These are phyloP conservation scores for Vitis hybrid DNA, from an alignment of 177 flowering plant genomes.

Conservation along the genomic window DNA sequence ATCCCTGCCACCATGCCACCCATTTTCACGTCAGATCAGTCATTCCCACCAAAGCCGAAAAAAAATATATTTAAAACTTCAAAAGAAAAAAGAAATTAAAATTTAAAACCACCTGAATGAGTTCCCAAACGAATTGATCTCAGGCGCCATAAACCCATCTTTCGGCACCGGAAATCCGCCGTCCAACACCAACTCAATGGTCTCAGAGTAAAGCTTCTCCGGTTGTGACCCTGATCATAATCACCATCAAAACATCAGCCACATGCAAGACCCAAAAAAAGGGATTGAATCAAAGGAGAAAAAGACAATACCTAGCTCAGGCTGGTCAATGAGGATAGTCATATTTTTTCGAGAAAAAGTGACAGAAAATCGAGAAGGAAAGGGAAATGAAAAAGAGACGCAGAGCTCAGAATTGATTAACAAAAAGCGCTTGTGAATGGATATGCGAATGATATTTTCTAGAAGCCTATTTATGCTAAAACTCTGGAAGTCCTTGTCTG, in stretches of 20 bases:
- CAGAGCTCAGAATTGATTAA: background rate
- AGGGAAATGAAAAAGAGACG: background rate
- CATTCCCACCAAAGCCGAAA: background rate
- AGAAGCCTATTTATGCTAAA: conserved; percentile 22
- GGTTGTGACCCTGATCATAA: conserved; percentile 12
- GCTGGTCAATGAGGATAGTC: conserved; percentile 31
- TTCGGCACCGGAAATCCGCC: conserved; percentile 29
- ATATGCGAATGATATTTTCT: background rate
- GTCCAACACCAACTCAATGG: conserved; percentile 29
- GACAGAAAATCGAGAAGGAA: background rate
- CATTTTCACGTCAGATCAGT: background rate
- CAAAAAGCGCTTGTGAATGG: background rate
- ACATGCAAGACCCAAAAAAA: background rate
- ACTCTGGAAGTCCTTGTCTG: conserved; percentile 19
- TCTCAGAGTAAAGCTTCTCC: conserved; percentile 11
- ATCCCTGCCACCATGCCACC: conserved; percentile 29
- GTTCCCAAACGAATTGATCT: conserved; percentile 41
- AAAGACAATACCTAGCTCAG: conserved; percentile 5
- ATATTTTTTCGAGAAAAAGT: conserved; percentile 6
- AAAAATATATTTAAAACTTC: background rate
- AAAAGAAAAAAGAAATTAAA: background rate
- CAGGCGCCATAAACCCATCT: conserved; percentile 36
- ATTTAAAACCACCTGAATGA: conserved; percentile 33
- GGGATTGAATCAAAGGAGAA: background rate
- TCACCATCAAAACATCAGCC: background rate